phyloP scores from a whole-genome alignment of 2,329 filamentous ascomycete species.

The Hymenoscyphus fraxineus region DNA sequence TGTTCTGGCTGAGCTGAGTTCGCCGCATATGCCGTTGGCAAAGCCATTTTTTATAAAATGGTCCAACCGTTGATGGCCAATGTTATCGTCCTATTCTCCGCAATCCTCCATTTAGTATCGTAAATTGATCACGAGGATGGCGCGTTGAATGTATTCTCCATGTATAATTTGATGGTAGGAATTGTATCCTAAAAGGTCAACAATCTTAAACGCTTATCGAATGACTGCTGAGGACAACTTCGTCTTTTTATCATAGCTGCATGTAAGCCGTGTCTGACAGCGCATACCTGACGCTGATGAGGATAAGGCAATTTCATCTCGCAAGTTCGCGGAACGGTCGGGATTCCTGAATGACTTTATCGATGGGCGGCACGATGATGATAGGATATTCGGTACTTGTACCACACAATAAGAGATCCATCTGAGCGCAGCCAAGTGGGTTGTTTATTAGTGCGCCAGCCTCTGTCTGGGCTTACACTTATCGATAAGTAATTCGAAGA shows the following conservation, averaged over 20 bases:
- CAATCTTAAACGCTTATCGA: not conserved
- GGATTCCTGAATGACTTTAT: not conserved
- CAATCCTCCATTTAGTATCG: not conserved
- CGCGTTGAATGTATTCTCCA: not conserved
- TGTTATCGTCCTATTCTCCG: not conserved
- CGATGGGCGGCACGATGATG: slow-evolving; percentile 1
- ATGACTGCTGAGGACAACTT: not conserved
- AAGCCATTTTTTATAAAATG: not conserved
- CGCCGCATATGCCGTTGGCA: slow-evolving; percentile 2
- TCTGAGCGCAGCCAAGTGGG: slow-evolving; percentile 1
- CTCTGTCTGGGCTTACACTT: not conserved
- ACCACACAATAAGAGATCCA: not conserved
- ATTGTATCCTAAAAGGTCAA: not conserved
- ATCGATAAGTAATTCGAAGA: not conserved
- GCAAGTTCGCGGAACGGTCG: not conserved
- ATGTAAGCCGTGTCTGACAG: slow-evolving; percentile 13
- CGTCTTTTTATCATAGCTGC: not conserved
- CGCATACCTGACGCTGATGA: slow-evolving; percentile 2
- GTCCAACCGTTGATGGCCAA: not conserved
- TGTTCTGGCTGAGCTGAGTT: not conserved
- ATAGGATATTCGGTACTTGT: not conserved
- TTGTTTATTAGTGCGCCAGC: not conserved
- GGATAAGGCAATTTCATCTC: not conserved
- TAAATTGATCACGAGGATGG: not conserved
- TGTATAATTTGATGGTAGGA: not conserved